A percentile compares a stretch with the other conserved stretches of the same genome.
These are phyloP conservation scores for Aspergillus leporis DNA, from an alignment of 495 filamentous ascomycete genomes.

Conservation along the genomic window DNA sequence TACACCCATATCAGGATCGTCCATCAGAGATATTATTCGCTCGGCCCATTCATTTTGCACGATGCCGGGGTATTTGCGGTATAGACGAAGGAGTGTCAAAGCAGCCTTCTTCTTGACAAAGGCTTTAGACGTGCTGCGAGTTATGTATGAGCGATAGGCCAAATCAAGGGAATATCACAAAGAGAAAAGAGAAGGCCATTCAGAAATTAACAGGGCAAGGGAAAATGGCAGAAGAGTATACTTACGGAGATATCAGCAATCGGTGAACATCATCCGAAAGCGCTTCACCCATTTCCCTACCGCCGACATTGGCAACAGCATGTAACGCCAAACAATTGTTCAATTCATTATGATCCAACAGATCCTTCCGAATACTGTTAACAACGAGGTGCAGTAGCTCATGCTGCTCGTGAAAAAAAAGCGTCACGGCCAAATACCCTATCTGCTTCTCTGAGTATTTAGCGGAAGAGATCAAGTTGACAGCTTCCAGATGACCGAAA, in stretches of 20 bases:
- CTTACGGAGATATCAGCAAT: constrained; percentile 92
- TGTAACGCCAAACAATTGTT: constrained; percentile 98
- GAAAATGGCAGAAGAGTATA: constrained; percentile 16
- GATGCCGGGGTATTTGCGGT: constrained; percentile 89
- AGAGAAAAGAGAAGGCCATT: neutral
- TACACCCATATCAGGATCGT: constrained; percentile 93
- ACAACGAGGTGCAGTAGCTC: constrained; percentile 95
- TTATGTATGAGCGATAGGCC: constrained; percentile 19
- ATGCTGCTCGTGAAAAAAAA: constrained; percentile 96
- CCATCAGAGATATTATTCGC: constrained; percentile 96
- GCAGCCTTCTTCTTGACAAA: constrained; percentile 99
- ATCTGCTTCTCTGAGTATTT: constrained; percentile 99
- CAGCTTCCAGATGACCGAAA: constrained; percentile 96
- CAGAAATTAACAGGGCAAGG: neutral
- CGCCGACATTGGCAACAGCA: constrained; percentile 97
- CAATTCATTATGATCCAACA: constrained; percentile 91
- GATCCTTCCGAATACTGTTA: constrained; percentile 96
- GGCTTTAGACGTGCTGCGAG: constrained; percentile 80
- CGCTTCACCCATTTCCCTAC: constrained; percentile 95
- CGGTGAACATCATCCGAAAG: constrained; percentile 91
- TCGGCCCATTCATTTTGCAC: constrained; percentile 97
- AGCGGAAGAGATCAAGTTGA: constrained; percentile 92
- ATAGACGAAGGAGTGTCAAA: constrained; percentile 90
- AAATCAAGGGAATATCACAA: neutral
- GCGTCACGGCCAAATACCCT: constrained; percentile 94